Evolutionary conservation across 352 stramenopile species (phyloP), one percentile per base, ranked within the genome.

Genomic region (Globisporangium solare): DNA sequence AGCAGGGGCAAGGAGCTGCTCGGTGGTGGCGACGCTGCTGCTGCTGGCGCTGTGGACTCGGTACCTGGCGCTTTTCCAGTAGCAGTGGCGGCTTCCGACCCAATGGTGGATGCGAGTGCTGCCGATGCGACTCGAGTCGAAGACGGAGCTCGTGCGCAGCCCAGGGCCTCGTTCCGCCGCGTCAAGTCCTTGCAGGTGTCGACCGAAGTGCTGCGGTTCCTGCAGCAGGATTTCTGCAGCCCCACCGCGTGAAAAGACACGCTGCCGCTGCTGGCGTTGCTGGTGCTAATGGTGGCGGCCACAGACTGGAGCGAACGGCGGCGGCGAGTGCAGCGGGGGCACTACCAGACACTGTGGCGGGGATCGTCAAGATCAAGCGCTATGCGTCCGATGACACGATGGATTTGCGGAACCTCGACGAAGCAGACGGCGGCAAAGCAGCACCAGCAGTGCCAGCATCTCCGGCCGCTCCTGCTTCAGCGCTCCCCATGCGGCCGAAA

Each of bases 171-270:
- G 0, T 79, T 87, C 24, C 69, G 64, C 8, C 65, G 65, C 12
- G 64, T 89, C 46, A 84, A 79, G 31, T 74, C 73, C 32, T 68
- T 90, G 14, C 74, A 82, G 31, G 81, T 88, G 1, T 82, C 81
- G 0, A 56, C 67, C 0, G 76, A 80, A 17, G 81, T 92, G 22
- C 67, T 92, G 14, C 50, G 67, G 3, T 89, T 89, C 47, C 68
- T 92, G 0, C 71, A 89, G 40, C 81, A 88, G 24, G 81, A 89
- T 41, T 88, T 92, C 51, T 92, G 81, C 52, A 81, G 66, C 67
- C 69, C 0, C 68, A 64, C 14, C 72, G 72, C 4, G 55, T 69
- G 3, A 51, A 60, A 12, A 47, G 43, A 18, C 47, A 55, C 11
- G 47, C 43, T 6, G 47, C 32, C 47, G 27, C 4, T 27, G 39